Percentiles rank a stretch among this genome's conserved stretches.
phyloP scores from a whole-genome alignment of 306 rosid genomes.

The Elaeagnus macrophylla region DNA sequence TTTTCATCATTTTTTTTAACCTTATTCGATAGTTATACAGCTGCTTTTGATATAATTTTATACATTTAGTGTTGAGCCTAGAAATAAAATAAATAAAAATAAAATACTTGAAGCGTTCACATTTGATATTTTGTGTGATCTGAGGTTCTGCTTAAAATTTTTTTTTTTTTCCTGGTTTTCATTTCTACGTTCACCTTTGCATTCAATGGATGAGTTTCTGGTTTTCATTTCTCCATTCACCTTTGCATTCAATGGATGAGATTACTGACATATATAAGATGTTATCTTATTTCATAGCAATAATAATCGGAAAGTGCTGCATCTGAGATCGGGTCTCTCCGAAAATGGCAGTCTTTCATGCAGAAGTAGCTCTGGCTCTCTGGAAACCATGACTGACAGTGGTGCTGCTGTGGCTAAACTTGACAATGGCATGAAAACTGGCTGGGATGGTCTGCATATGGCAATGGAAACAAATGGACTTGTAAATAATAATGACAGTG shows the following conservation, averaged over 20 bases:
- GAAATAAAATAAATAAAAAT: too few relatives aligned
- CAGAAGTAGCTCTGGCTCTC: slow-evolving; percentile 30
- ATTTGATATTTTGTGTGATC: background rate
- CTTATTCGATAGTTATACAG: too few relatives aligned
- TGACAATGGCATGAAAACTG: slow-evolving; percentile 34
- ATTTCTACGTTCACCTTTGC: background rate
- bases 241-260: slow-evolving; percentile 3
- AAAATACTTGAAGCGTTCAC: background rate
- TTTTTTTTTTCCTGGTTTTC: too few relatives aligned
- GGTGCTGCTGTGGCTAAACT: slow-evolving; percentile 25
- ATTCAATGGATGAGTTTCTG: slow-evolving; percentile 2
- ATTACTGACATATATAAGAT: background rate
- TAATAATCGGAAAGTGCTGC: slow-evolving; percentile 31
- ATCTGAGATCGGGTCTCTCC: slow-evolving; percentile 28
- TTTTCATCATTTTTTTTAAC: slow-evolving; percentile 10
- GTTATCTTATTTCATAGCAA: slow-evolving; percentile 21
- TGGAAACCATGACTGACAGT: slow-evolving; percentile 20
- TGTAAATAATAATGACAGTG: slow-evolving; percentile 61
- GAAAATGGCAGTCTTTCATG: slow-evolving; percentile 47
- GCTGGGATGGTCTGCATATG: slow-evolving; percentile 32
- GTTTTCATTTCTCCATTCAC: background rate
- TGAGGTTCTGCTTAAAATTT: too few relatives aligned
- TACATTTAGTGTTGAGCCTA: too few relatives aligned
- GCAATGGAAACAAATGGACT: slow-evolving; percentile 29
- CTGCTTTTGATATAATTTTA: too few relatives aligned